Evolutionary conservation across 2,329 filamentous ascomycete genomes (phyloP), one percentile per base, ranked within the genome.

Genomic region (Dothiorella sarmentorum): DNA sequence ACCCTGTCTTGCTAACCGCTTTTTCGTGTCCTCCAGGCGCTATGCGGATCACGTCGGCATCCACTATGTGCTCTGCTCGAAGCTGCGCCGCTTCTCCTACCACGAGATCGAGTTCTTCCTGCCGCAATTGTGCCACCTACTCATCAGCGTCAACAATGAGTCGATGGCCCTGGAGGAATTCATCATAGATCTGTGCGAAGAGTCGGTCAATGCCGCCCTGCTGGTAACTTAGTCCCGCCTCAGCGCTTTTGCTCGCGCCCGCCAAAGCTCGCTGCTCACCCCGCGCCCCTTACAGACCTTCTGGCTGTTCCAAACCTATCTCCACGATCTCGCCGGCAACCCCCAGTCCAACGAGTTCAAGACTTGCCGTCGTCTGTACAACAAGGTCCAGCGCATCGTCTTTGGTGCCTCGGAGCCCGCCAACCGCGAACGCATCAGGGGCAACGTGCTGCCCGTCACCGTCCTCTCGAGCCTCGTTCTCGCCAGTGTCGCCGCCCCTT

Each of bases 51-150:
- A 94, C 80, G 88, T 94, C 73, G 90, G 90, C 68, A 93, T 94
- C 70, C 89, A 93, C 76, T 91, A 93, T 80, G 89, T 91, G 62
- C 84, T 94, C 63, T 93, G 90, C 80, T 88, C 87, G 68, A 94
- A 94, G 83, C 82, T 94, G 71, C 89, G 90, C 71, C 88, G 90
- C 75, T 94, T 94, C 71, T 88, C 88, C 64, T 94, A 93, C 77
- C 88, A 91, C 79, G 89, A 94, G 76, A 92, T 94, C 72, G 90
- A 94, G 76, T 94, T 94, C 85, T 94, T 93, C 80, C 82, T 94
- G 51, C 90, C 90, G 62, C 88, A 75, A 68, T 79, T 94, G 79
- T 94, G 90, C 73, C 90, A 94, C 77, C 85, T 94, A 63, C 86
- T 92, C 76, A 89, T 94, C 69, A 92, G 88, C 75, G 84, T 93